Conservation (phyloP, 2,329 filamentous ascomycete species). For the Aspergillus flavus region DNA sequence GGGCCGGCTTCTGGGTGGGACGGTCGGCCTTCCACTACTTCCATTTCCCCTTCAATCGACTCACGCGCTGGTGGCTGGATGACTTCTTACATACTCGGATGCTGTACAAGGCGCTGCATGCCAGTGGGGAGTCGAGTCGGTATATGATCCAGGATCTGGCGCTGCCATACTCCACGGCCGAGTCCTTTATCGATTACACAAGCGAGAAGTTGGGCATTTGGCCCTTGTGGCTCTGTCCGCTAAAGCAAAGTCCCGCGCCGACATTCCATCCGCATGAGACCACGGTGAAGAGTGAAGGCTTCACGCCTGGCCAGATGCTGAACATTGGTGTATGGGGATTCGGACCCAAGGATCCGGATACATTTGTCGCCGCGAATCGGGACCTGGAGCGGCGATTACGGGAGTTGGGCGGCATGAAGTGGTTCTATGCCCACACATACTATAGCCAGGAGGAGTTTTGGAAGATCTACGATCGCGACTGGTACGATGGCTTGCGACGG, state of each 20-base stretch:
- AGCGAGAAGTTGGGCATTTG: conserved; percentile 50
- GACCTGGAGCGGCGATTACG: conserved; percentile 69
- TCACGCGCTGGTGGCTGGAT: conserved; percentile 62
- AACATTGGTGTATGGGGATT: conserved; percentile 78
- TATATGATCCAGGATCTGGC: conserved; percentile 67
- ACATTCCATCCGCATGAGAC: conserved; percentile 19
- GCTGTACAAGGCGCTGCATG: conserved; percentile 65
- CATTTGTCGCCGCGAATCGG: conserved; percentile 70
- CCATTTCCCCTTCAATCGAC: conserved; percentile 59
- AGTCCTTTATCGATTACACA: conserved; percentile 53
- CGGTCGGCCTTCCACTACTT: conserved; percentile 64
- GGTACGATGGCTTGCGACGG: conserved; percentile 40
- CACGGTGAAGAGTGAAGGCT: conserved; percentile 29
- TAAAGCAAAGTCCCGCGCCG: conserved; percentile 42
- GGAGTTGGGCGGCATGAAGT: conserved; percentile 76
- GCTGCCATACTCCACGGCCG: conserved; percentile 55
- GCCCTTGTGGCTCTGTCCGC: conserved; percentile 62
- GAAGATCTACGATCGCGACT: conserved; percentile 42
- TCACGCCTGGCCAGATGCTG: conserved; percentile 37
- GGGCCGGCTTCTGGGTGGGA: conserved; percentile 68
- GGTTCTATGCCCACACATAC: conserved; percentile 85
- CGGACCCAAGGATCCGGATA: conserved; percentile 54
- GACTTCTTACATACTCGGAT: conserved; percentile 63
- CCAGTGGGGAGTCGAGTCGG: conserved; percentile 56
- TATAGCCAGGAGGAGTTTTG: conserved; percentile 63